phyloP scores from a whole-genome alignment of 2,329 filamentous ascomycete species.

The Aspergillus cejpii region DNA sequence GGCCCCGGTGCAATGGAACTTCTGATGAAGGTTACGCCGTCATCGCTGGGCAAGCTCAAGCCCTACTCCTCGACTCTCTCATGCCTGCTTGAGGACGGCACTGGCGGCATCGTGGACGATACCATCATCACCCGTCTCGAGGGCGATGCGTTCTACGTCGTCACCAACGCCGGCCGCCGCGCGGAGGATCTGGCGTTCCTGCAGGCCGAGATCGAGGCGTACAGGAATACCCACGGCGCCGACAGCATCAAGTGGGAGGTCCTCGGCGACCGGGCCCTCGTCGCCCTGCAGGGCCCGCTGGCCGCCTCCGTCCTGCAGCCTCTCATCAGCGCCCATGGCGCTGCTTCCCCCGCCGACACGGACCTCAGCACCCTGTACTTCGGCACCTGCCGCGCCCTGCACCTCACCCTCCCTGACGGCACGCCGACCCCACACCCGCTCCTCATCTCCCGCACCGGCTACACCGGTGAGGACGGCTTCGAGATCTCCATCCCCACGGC shows the following conservation, averaged over 20 bases:
- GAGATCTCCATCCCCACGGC: constrained; percentile 77
- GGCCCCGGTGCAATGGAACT: constrained; percentile 75
- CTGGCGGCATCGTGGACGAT: constrained; percentile 91
- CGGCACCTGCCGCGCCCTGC: constrained; percentile 63
- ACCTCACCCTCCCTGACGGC: constrained; percentile 54
- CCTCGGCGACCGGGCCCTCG: constrained; percentile 65
- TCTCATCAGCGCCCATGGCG: constrained; percentile 50
- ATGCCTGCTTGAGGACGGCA: constrained; percentile 69
- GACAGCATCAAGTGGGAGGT: constrained; percentile 61
- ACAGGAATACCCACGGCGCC: constrained; percentile 49
- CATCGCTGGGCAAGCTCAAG: constrained; percentile 58
- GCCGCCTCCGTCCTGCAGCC: constrained; percentile 62
- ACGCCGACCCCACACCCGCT: constrained; percentile 49
- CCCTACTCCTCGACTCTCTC: constrained; percentile 71
- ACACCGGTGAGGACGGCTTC: constrained; percentile 97
- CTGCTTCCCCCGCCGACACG: constrained; percentile 36
- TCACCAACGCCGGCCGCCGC: constrained; percentile 88
- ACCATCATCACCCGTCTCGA: constrained; percentile 79
- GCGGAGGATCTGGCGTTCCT: constrained; percentile 82
- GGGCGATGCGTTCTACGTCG: constrained; percentile 74
- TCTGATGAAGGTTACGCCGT: constrained; percentile 77
- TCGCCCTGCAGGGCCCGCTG: constrained; percentile 84
- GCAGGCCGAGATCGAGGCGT: constrained; percentile 58
- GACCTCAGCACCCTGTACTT: constrained; percentile 70
- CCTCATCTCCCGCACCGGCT: constrained; percentile 80